A percentile compares a stretch with the other conserved stretches of the same genome.
Evolutionary conservation across 1,284 basidiomycete genomes (phyloP).

Genomic region (Naganishia sp.): DNA sequence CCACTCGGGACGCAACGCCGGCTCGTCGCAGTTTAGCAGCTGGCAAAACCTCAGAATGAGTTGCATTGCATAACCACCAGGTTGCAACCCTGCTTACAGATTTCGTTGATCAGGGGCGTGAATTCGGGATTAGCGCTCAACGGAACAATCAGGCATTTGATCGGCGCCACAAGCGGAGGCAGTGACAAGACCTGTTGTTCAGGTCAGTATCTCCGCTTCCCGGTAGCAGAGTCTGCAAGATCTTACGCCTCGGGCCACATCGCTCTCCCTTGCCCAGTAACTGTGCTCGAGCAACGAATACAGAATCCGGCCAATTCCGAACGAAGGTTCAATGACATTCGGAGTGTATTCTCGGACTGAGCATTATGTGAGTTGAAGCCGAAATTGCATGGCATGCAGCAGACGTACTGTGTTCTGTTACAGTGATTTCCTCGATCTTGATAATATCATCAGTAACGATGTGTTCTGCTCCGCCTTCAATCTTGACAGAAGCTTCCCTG

Average conservation of each 20-base stretch:
- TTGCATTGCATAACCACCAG: conserved; percentile 32
- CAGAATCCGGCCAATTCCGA: conserved; percentile 94
- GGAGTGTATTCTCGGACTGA: conserved; percentile 90
- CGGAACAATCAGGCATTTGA: conserved; percentile 96
- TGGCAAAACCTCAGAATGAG: conserved; percentile 48
- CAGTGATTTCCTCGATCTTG: conserved; percentile 78
- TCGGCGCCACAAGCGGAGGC: conserved; percentile 87
- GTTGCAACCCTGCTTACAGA: conserved; percentile 66
- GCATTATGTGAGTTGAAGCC: not conserved
- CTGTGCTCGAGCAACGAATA: conserved; percentile 93
- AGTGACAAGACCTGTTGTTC: conserved; percentile 75
- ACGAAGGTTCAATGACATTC: conserved; percentile 98
- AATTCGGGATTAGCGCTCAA: conserved; percentile 85
- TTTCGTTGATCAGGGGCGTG: conserved; percentile 78
- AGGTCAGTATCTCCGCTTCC: conserved; percentile 4
- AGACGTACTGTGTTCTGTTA: conserved; percentile 80
- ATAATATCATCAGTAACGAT: conserved; percentile 73
- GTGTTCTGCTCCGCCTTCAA: conserved; percentile 68
- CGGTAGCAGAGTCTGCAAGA: conserved; percentile 35
- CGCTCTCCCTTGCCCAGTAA: conserved; percentile 93
- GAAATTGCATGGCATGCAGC: not conserved
- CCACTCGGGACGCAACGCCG: conserved; percentile 88
- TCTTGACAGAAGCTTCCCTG: conserved; percentile 50
- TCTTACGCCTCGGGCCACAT: conserved; percentile 81
- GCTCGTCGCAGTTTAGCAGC: conserved; percentile 81